Evolutionary conservation across 176 grass and related monocot species (phyloP), one percentile per base, ranked within the genome.

Genomic region (Hyparrhenia diplandra): DNA sequence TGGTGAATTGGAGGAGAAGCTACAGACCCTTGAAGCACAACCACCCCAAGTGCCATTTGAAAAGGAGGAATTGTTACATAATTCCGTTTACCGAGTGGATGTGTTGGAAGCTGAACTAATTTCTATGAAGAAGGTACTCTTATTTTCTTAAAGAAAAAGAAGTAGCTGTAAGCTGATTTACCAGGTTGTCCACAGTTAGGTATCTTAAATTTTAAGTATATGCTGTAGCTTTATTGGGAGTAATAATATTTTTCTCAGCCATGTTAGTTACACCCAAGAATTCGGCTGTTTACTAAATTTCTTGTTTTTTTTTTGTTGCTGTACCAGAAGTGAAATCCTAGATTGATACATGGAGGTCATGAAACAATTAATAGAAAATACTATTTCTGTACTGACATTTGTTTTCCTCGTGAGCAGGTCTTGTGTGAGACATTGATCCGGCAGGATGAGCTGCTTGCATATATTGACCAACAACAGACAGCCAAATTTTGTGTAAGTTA

Each of bases 31-130:
- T 76, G 86, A 99, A 88, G 35, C 81, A 83, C 91, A 93, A 69
- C 87, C 88, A 73, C 88, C 90, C 59, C 61, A 95, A 79, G 86
- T 99, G 88, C 96, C 96, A 71, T 49, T 46, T 37, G 93, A 99
- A 72, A 95, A 95, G 75, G 90, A 91, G 76, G 96, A 93, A 74
- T 57, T 91, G 80, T 89, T 99, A 66, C 80, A 90, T 64, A 77
- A 85, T 69, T 79, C 93, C 21, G 52, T 91, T 31, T 18, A 45
- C 29, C 91, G 96, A 47, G 90, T 95, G 31, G 90, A 95, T 83
- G 92, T 87, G 46, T 89, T 99, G 77, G 96, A 99, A 87, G 93
- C 93, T 77, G 96, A 99, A 69, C 85, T 95, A 40, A 99, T 95
- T 73, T 83, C 93, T 74, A 90, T 91, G 45, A 99, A 99, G 85